Evolutionary conservation across 352 stramenopile genomes (phyloP).

Genomic region (Phytopythium delawarense): DNA sequence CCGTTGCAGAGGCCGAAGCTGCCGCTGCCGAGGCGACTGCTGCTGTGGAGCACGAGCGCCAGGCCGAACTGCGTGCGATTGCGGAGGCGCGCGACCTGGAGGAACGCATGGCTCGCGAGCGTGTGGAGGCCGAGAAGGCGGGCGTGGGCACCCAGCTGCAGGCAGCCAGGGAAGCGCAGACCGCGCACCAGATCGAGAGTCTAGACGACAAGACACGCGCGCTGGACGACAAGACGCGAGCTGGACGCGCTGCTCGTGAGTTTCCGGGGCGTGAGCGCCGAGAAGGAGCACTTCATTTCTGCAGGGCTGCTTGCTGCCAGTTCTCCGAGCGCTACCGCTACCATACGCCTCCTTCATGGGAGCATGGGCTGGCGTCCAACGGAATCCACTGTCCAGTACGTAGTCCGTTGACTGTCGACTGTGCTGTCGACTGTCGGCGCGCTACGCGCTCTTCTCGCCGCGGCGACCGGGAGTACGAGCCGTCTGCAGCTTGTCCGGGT

Average conservation of each 20-base stretch:
- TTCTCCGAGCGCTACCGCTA: too few species aligned
- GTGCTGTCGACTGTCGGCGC: too few species aligned
- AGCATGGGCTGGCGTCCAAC: too few species aligned
- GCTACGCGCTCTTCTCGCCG: slow-evolving; percentile 35
- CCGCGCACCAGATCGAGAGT: not conserved
- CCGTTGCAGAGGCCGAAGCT: slow-evolving; percentile 54
- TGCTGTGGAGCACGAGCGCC: slow-evolving; percentile 75
- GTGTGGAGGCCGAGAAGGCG: slow-evolving; percentile 30
- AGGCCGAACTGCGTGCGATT: slow-evolving; percentile 78
- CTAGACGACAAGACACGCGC: slow-evolving; percentile 18
- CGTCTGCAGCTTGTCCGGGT: slow-evolving; percentile 75
- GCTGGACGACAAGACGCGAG: slow-evolving; percentile 21
- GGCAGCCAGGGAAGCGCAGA: not conserved
- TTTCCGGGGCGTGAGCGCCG: slow-evolving; percentile 25
- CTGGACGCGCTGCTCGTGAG: slow-evolving; percentile 39
- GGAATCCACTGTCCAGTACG: too few species aligned
- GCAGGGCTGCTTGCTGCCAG: too few species aligned
- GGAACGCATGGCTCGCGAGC: slow-evolving; percentile 47
- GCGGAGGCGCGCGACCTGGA: slow-evolving; percentile 66
- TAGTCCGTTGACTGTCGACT: too few species aligned
- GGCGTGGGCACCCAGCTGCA: not conserved
- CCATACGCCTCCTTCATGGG: too few species aligned
- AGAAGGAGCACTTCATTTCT: slow-evolving; percentile 25
- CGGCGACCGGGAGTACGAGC: slow-evolving; percentile 44
- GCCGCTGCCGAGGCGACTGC: slow-evolving; percentile 71